A percentile compares a stretch with the other conserved stretches of the same genome.
These are phyloP conservation scores for Nitzschia sp. DNA, from an alignment of 108 stramenopile species.

Conservation along the genomic window DNA sequence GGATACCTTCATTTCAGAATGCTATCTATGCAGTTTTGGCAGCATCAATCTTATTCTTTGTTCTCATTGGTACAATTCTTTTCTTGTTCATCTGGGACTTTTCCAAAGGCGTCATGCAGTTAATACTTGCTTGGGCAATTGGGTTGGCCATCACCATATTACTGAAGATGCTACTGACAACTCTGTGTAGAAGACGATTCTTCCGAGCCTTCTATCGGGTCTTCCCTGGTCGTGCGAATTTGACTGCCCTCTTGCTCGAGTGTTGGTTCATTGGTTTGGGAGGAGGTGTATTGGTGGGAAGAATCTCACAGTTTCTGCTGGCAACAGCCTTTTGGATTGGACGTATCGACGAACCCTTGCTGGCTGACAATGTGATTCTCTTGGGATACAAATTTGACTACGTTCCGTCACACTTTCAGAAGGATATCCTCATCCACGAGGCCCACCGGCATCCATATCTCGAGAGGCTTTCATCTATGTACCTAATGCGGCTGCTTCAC, in stretches of 20 bases:
- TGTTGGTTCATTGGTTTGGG: constrained; percentile 47
- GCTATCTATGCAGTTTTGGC: constrained; percentile 35
- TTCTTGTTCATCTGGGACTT: constrained; percentile 44
- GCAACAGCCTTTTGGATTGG: constrained; percentile 43
- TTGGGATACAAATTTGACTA: constrained; percentile 29
- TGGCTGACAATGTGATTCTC: constrained; percentile 44
- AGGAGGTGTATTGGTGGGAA: constrained; percentile 38
- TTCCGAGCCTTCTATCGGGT: constrained; percentile 37
- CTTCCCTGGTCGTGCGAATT: constrained; percentile 26
- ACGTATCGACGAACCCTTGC: constrained; percentile 55
- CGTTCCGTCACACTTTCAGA: constrained; percentile 24
- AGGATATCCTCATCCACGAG: constrained; percentile 42
- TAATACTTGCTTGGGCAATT: constrained; percentile 30
- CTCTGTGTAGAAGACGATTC: constrained; percentile 27
- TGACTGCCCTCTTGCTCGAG: constrained; percentile 29
- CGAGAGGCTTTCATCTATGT: constrained; percentile 55
- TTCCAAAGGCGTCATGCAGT: constrained; percentile 16
- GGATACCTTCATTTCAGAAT: not conserved
- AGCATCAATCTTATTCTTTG: constrained; percentile 22
- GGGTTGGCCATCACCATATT: constrained; percentile 35
- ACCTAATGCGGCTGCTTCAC: constrained; percentile 58
- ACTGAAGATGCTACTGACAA: constrained; percentile 37
- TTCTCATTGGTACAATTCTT: constrained; percentile 21
- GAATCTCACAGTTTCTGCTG: constrained; percentile 33
- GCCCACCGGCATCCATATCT: constrained; percentile 70